phyloP scores from a whole-genome alignment of 805 yeast genomes.

The Teunomyces gatunensis region DNA sequence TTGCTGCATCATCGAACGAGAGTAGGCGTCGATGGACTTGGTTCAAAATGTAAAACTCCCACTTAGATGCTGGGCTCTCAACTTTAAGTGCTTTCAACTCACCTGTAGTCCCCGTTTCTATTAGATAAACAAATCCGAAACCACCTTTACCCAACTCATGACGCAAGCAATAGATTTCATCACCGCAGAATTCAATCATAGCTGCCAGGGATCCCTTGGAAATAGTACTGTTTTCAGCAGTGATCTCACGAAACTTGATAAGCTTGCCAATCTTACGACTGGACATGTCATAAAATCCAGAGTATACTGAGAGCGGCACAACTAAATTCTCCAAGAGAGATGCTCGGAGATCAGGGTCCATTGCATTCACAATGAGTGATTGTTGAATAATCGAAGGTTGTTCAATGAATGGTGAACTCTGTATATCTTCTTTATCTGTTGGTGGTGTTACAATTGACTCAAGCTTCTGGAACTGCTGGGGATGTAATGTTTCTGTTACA shows the following conservation, averaged over 20 bases:
- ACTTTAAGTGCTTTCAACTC: slow-evolving; percentile 65
- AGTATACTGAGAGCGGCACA: slow-evolving; percentile 31
- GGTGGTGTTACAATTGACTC: slow-evolving; percentile 23
- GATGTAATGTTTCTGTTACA: slow-evolving; percentile 48
- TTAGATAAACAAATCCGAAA: slow-evolving; percentile 70
- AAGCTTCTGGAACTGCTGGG: neutral
- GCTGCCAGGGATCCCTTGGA: slow-evolving; percentile 36
- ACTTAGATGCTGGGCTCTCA: slow-evolving; percentile 63
- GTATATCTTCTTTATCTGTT: slow-evolving; percentile 24
- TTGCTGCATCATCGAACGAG: slow-evolving; percentile 19
- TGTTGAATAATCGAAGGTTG: slow-evolving; percentile 12
- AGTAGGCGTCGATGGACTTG: slow-evolving; percentile 48
- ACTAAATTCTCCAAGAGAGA: slow-evolving; percentile 36
- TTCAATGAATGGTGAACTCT: slow-evolving; percentile 51
- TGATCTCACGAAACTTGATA: slow-evolving; percentile 36
- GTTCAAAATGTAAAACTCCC: slow-evolving; percentile 79
- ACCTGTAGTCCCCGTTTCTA: slow-evolving; percentile 55
- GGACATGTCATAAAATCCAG: slow-evolving; percentile 35
- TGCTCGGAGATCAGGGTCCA: slow-evolving; percentile 39
- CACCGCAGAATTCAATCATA: slow-evolving; percentile 43
- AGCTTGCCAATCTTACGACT: slow-evolving; percentile 23
- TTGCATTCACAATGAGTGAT: slow-evolving; percentile 33
- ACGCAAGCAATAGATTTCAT: slow-evolving; percentile 46
- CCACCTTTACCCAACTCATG: slow-evolving; percentile 78
- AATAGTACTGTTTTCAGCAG: slow-evolving; percentile 31